phyloP scores from a whole-genome alignment of 2,329 filamentous ascomycete species.

The Diplodia seriata region DNA sequence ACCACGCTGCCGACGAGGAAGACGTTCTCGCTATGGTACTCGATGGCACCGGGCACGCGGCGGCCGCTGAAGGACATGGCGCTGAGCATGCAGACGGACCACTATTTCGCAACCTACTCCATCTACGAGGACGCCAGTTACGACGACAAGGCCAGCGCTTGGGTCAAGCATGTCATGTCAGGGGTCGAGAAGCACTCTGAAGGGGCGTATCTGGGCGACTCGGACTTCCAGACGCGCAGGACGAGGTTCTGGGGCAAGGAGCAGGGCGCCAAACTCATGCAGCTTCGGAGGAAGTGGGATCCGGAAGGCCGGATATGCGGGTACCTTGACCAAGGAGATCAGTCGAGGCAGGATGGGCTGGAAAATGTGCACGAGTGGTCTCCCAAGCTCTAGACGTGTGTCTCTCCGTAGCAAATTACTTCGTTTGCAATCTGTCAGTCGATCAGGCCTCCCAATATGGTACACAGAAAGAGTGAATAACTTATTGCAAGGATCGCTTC shows the following conservation, averaged over 20 bases:
- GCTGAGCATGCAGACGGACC: conserved; percentile 61
- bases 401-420: background rate
- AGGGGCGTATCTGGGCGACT: conserved; percentile 63
- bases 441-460: background rate
- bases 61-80: conserved; percentile 59
- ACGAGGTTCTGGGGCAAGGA: conserved; percentile 59
- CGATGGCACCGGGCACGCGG: conserved; percentile 51
- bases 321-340: conserved; percentile 56
- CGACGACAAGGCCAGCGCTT: conserved; percentile 53
- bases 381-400: conserved; percentile 14
- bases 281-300: conserved; percentile 55
- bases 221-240: conserved; percentile 58
- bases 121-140: conserved; percentile 58
- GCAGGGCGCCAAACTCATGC: conserved; percentile 52
- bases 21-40: conserved; percentile 31
- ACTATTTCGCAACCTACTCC: conserved; percentile 63
- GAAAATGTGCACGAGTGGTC: conserved; percentile 33
- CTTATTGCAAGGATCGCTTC: background rate
- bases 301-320: conserved; percentile 52
- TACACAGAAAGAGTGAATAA: no score
- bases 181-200: conserved; percentile 51
- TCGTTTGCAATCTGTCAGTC: background rate
- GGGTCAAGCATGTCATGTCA: conserved; percentile 51
- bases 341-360: conserved; percentile 52
- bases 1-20: conserved; percentile 28